phyloP scores from a whole-genome alignment of 1,139 yeast genomes.

The Candida buenavistaensis region DNA sequence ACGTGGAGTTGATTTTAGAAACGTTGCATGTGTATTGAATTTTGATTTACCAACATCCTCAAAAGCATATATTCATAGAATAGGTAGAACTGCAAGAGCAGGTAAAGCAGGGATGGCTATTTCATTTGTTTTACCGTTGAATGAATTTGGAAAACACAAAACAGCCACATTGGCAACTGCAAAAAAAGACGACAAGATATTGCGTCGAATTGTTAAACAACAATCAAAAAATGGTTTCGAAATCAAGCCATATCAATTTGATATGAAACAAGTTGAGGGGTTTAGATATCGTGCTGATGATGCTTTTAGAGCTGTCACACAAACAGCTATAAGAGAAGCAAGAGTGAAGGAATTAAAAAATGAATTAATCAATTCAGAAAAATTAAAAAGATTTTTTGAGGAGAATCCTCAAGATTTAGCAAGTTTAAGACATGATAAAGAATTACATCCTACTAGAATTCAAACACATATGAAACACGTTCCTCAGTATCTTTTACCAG shows the following conservation, averaged over 20 bases:
- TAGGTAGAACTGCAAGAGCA: constrained; percentile 98
- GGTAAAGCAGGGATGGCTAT: constrained; percentile 94
- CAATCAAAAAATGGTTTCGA: constrained; percentile 76
- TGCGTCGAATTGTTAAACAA: constrained; percentile 72
- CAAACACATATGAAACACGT: constrained; percentile 88
- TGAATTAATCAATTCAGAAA: constrained; percentile 86
- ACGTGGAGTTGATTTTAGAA: constrained; percentile 94
- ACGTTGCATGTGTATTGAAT: constrained; percentile 94
- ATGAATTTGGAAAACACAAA: constrained; percentile 88
- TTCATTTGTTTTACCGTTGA: constrained; percentile 83
- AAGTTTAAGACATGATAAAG: constrained; percentile 88
- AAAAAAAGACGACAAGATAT: constrained; percentile 82
- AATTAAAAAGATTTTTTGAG: constrained; percentile 90
- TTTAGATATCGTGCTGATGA: constrained; percentile 97
- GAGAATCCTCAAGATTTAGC: constrained; percentile 96
- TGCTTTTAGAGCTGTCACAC: constrained; percentile 93
- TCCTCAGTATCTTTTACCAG: constrained; percentile 89
- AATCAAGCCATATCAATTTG: constrained; percentile 82
- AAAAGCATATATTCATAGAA: constrained; percentile 86
- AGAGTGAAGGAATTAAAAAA: constrained; percentile 85
- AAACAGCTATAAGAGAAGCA: constrained; percentile 88
- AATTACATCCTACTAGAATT: constrained; percentile 76
- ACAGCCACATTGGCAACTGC: constrained; percentile 71
- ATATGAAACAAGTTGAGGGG: constrained; percentile 89
- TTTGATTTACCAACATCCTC: constrained; percentile 93